These are phyloP conservation scores for Yarrowia sp. DNA, from an alignment of 805 yeast species.

Conservation along the genomic window DNA sequence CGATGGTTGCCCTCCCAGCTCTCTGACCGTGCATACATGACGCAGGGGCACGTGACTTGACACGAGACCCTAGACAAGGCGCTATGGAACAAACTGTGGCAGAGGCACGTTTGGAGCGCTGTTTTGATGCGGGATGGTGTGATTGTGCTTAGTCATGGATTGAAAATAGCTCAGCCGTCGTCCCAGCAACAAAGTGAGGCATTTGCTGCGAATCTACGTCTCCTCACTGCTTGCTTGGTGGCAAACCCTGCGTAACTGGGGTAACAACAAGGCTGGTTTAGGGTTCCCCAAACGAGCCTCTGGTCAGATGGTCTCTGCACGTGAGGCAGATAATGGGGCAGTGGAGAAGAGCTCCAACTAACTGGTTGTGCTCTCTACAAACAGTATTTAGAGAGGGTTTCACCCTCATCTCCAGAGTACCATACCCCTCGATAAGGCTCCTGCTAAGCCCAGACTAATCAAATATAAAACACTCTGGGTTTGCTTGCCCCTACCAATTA, in stretches of 20 bases:
- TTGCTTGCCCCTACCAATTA: not conserved
- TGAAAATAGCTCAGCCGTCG: too few species aligned
- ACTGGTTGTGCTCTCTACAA: too few species aligned
- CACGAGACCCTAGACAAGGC: not conserved
- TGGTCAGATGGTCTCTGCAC: not conserved
- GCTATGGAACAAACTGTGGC: not conserved
- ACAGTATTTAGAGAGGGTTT: too few species aligned
- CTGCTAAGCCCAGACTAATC: not conserved
- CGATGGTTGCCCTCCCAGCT: not conserved
- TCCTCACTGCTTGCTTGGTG: not conserved
- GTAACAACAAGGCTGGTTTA: not conserved
- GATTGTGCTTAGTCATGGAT: not conserved
- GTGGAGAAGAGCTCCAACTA: too few species aligned
- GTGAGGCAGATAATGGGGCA: not conserved
- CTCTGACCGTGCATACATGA: not conserved
- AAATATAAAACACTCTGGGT: not conserved
- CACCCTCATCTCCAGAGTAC: too few species aligned
- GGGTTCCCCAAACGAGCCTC: not conserved
- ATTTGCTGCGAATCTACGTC: not conserved
- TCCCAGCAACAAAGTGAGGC: too few species aligned
- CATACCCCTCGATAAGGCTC: too few species aligned
- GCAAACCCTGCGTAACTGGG: not conserved
- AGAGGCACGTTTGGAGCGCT: not conserved
- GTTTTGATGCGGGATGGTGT: too few species aligned
- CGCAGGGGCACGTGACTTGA: constrained; percentile 24